These are phyloP conservation scores for Wolfiporia cocos DNA, from an alignment of 1,284 basidiomycete genomes.

Conservation along the genomic window DNA sequence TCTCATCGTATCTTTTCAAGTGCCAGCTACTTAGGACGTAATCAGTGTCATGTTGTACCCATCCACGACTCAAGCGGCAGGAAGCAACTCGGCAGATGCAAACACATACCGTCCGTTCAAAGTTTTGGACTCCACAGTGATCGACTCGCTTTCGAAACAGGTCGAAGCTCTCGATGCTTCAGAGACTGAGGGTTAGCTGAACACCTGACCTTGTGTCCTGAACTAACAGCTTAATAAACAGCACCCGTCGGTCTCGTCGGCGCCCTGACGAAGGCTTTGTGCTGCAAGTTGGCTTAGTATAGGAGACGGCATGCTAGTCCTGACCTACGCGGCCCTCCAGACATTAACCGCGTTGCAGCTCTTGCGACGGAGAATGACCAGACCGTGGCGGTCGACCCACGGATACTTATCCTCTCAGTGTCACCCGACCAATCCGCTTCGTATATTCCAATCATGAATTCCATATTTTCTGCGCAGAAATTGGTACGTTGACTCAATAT, in stretches of 20 bases:
- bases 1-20: conserved; percentile 1
- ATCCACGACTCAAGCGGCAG: conserved; percentile 40
- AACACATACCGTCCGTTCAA: conserved; percentile 85
- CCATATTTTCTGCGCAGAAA: conserved; percentile 98
- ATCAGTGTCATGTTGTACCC: conserved; percentile 71
- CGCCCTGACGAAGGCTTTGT: conserved; percentile 84
- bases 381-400: conserved; percentile 57
- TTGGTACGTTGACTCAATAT: conserved; percentile 44
- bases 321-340: conserved; percentile 34
- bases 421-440: conserved; percentile 85
- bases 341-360: conserved; percentile 75
- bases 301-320: not conserved
- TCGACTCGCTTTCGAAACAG: conserved; percentile 56
- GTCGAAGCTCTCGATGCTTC: conserved; percentile 45
- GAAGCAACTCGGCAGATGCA: conserved; percentile 47
- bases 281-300: conserved; percentile 58
- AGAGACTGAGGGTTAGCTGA: conserved; percentile 42
- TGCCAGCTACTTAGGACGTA: conserved; percentile 1
- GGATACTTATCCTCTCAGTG: conserved; percentile 89
- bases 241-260: conserved; percentile 76
- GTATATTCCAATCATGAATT: conserved; percentile 98
- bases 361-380: conserved; percentile 34
- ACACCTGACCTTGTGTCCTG: conserved; percentile 9
- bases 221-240: conserved; percentile 18
- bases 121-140: conserved; percentile 62